Percentiles rank a stretch among this genome's conserved stretches.
Evolutionary conservation across 768 basidiomycete species (phyloP).

Genomic region (Mrakia frigida): DNA sequence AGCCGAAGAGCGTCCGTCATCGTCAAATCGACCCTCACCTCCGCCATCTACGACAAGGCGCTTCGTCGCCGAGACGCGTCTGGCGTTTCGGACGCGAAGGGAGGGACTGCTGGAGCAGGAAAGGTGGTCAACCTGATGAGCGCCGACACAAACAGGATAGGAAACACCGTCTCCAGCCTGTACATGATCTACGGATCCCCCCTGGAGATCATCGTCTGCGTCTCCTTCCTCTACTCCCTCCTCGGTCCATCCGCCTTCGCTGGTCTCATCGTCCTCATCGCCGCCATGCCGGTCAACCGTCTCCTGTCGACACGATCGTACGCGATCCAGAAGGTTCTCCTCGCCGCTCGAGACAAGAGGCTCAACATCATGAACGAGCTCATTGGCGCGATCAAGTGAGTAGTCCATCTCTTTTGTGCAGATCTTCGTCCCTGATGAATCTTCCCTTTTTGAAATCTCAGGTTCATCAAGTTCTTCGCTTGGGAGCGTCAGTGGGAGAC

Average conservation of each 20-base stretch:
- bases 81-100: slow-evolving; percentile 24
- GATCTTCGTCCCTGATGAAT: background rate
- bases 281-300: slow-evolving; percentile 28
- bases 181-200: slow-evolving; percentile 29
- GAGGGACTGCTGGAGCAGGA: slow-evolving; percentile 27
- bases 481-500: slow-evolving; percentile 71
- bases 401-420: slow-evolving; percentile 52
- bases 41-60: slow-evolving; percentile 33
- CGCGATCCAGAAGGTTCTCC: slow-evolving; percentile 31
- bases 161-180: slow-evolving; percentile 1
- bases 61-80: slow-evolving; percentile 20
- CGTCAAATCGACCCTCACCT: slow-evolving; percentile 27
- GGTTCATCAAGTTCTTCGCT: slow-evolving; percentile 59
- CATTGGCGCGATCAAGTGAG: slow-evolving; percentile 43
- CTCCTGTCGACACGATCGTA: slow-evolving; percentile 12
- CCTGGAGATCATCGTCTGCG: slow-evolving; percentile 31
- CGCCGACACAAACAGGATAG: slow-evolving; percentile 26
- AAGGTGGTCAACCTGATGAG: slow-evolving; percentile 32
- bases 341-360: slow-evolving; percentile 23
- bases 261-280: slow-evolving; percentile 12
- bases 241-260: slow-evolving; percentile 26
- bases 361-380: slow-evolving; percentile 31
- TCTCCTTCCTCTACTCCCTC: slow-evolving; percentile 29
- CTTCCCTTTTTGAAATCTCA: too few relatives aligned
- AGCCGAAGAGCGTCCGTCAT: slow-evolving; percentile 27